These are phyloP conservation scores for Ceriops tagal DNA, from an alignment of 345 rosid species.

Conservation along the genomic window DNA sequence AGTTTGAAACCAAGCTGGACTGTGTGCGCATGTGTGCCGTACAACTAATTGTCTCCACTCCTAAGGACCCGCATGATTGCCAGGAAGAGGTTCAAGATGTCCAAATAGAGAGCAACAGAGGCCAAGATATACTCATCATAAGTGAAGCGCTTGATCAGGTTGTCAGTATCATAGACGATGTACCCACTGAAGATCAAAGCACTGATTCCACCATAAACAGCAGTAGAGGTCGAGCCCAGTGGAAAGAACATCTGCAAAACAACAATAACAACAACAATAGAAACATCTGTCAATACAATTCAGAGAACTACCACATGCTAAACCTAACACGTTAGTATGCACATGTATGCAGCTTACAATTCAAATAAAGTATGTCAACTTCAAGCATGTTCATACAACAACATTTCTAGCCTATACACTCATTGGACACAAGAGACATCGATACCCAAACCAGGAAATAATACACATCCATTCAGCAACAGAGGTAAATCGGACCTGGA, in stretches of 20 bases:
- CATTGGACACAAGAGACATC: no score
- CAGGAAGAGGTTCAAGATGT: conserved; percentile 84
- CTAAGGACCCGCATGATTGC: conserved; percentile 77
- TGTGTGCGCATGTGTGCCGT: background rate
- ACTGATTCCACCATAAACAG: conserved; percentile 73
- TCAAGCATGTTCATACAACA: no score
- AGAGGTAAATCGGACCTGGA: conserved; percentile 57
- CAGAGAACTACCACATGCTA: background rate
- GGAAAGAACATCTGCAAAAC: conserved; percentile 91
- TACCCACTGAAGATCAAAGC: conserved; percentile 88
- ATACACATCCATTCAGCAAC: background rate
- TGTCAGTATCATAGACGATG: conserved; percentile 83
- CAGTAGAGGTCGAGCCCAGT: conserved; percentile 70
- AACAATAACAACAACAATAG: conserved; percentile 35
- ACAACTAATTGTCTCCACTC: conserved; percentile 49
- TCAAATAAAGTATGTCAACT: no score
- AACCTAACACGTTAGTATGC: background rate
- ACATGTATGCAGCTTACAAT: no score
- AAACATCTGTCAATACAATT: background rate
- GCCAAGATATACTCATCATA: conserved; percentile 94
- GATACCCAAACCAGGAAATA: background rate
- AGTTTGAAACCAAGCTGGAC: no score
- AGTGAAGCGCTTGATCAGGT: conserved; percentile 87
- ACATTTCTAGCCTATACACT: no score
- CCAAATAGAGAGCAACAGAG: conserved; percentile 80